Conservation (phyloP, 768 basidiomycete genomes). For the Tricholoma sp. region DNA sequence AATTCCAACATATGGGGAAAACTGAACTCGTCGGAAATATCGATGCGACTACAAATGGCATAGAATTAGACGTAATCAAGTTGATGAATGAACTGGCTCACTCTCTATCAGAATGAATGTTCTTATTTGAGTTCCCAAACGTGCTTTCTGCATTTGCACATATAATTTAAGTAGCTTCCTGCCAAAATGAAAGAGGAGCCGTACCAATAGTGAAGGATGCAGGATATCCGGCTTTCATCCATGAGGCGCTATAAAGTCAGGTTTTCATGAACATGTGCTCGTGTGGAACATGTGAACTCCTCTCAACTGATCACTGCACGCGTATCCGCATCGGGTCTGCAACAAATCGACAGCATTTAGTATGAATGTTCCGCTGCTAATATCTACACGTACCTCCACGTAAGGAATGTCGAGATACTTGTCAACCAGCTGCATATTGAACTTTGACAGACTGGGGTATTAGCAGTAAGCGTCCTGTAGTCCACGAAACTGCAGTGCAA, state of each 20-base stretch:
- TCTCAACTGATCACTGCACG: constrained; percentile 86
- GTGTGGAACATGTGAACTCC: constrained; percentile 24
- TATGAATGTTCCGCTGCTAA: constrained; percentile 2
- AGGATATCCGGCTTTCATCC: constrained; percentile 82
- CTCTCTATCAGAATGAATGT: constrained; percentile 83
- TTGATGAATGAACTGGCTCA: constrained; percentile 34
- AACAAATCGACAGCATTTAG: constrained; percentile 11
- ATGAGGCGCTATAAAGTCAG: constrained; percentile 53
- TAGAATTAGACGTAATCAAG: constrained; percentile 8
- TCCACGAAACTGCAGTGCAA: constrained; percentile 13
- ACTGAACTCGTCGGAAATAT: constrained; percentile 84
- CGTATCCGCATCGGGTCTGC: constrained; percentile 88
- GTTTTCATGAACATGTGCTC: constrained; percentile 23
- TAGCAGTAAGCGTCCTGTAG: constrained; percentile 7
- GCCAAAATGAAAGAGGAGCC: constrained; percentile 18
- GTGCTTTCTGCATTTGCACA: constrained; percentile 46
- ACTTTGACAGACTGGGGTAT: constrained; percentile 60
- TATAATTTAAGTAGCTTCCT: constrained; percentile 10
- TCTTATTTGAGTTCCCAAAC: constrained; percentile 74
- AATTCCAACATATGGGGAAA: constrained; percentile 89
- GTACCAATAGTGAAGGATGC: constrained; percentile 79
- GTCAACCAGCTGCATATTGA: constrained; percentile 75
- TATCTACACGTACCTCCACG: constrained; percentile 39
- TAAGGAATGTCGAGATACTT: constrained; percentile 82
- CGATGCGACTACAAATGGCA: constrained; percentile 56